Evolutionary conservation across 2,329 filamentous ascomycete genomes (phyloP), one percentile per base, ranked within the genome.

Genomic region (Ophiocordyceps camponoti-saundersi): DNA sequence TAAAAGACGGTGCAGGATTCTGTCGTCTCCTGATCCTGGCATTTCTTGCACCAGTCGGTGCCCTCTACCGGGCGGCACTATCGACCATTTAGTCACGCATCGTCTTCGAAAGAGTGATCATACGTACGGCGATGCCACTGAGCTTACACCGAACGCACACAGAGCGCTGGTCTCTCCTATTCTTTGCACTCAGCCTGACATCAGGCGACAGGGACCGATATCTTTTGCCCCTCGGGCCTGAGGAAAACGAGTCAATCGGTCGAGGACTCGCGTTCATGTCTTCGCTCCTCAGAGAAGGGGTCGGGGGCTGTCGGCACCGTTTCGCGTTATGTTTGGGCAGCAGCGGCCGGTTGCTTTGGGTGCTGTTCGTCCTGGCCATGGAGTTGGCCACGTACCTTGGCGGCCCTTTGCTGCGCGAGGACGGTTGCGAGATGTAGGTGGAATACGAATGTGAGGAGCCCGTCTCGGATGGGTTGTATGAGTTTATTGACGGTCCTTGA

Each of bases 101-200:
- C 21, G 21, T 23, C 36, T 18, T 5, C 13, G 7, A 34, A 21
- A 6, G 13, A 16, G 4, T 7, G 34, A 12, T 10, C 12, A 23
- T 5, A 44, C 41, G 26, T 34, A 46, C 45, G 11, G 1, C 2
- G 11, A 26, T 34, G 29, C 29, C 3, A 16, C 40, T 36, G 7
- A 46, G 29, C 41, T 46, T 46, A 41, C 45, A 46, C 40, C 21
- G 16, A 30, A 43, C 34, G 16, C 45, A 46, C 21, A 44, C 45
- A 16, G 40, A 23, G 15, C 32, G 32, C 1, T 29, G 11, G 15
- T 6, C 16, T 8, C 45, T 40, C 12, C 15, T 21, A 1, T 36
- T 15, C 20, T 44, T 44, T 3, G 41, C 32, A 12, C 34, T 26
- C 11, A 23, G 5, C 20, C 34, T 43, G 16, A 32, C 22, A 1